Evolutionary conservation across 192 early-diverging fungal genomes (phyloP).

Genomic region (Podila verticillata): DNA sequence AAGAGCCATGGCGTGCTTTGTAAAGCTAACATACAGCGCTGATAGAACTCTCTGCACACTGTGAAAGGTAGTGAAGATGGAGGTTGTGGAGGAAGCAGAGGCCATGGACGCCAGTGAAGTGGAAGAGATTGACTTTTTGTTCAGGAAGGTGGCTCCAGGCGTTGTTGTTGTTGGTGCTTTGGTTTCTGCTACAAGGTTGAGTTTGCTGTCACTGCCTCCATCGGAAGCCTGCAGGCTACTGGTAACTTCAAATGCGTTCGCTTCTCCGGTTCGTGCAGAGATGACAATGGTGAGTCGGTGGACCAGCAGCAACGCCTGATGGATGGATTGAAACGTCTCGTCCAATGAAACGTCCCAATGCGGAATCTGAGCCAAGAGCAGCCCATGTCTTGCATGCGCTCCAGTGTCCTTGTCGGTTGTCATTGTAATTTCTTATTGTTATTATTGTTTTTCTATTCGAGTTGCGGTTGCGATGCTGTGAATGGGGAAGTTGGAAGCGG

Average conservation of each 20-base stretch:
- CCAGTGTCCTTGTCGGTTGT: not conserved
- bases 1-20: conserved; percentile 52
- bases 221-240: too few species aligned
- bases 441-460: too few species aligned
- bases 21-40: conserved; percentile 61
- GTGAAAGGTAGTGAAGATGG: conserved; percentile 16
- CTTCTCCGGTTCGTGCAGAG: not conserved
- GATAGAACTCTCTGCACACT: conserved; percentile 30
- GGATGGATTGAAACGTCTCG: conserved; percentile 40
- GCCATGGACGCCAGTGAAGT: not conserved
- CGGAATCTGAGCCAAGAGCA: conserved; percentile 23
- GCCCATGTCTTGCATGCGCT: conserved; percentile 15
- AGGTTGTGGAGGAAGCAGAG: not conserved
- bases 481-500: too few species aligned
- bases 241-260: too few species aligned
- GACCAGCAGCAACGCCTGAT: conserved; percentile 18
- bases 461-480: too few species aligned
- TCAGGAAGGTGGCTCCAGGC: not conserved
- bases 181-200: not conserved
- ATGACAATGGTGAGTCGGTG: conserved; percentile 34
- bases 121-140: not conserved
- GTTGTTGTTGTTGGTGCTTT: not conserved
- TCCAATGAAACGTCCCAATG: conserved; percentile 22
- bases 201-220: not conserved
- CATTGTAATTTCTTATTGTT: not conserved